A percentile compares a stretch with the other conserved stretches of the same genome.
phyloP scores from a whole-genome alignment of 176 grass and related monocot genomes.

The Bromus sterilis region DNA sequence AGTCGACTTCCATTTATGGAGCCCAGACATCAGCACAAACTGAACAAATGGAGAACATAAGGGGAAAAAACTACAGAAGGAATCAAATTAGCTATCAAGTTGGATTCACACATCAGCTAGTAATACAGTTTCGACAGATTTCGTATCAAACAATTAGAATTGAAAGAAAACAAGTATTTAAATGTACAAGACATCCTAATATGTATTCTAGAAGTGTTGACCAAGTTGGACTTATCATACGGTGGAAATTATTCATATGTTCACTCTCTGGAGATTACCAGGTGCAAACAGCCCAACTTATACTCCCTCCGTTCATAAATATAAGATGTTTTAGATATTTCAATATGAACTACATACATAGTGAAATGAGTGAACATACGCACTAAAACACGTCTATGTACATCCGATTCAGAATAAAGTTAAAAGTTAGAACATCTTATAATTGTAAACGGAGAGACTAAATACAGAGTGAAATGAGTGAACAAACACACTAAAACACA shows the following conservation, averaged over 20 bases:
- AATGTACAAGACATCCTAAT: background rate
- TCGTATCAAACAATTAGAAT: background rate
- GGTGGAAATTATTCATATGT: too few relatives aligned
- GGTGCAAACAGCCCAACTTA: background rate
- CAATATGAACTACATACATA: too few relatives aligned
- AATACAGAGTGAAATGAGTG: too few relatives aligned
- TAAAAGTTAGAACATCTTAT: too few relatives aligned
- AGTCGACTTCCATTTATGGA: background rate
- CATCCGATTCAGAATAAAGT: too few relatives aligned
- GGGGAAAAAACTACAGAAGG: background rate
- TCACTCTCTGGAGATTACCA: conserved; percentile 1
- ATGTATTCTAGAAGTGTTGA: background rate
- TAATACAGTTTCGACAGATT: background rate
- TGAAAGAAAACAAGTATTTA: background rate
- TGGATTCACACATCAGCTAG: background rate
- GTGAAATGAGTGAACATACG: too few relatives aligned
- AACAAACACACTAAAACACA: too few relatives aligned
- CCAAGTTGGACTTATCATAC: background rate
- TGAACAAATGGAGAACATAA: conserved; percentile 1
- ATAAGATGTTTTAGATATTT: too few relatives aligned
- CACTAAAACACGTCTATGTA: too few relatives aligned
- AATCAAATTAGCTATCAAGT: background rate
- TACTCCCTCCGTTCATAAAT: too few relatives aligned
- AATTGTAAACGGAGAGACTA: too few relatives aligned
- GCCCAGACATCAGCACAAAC: background rate